These are phyloP conservation scores for Aspergillus sp. DNA, from an alignment of 2,329 filamentous ascomycete species.

Conservation along the genomic window DNA sequence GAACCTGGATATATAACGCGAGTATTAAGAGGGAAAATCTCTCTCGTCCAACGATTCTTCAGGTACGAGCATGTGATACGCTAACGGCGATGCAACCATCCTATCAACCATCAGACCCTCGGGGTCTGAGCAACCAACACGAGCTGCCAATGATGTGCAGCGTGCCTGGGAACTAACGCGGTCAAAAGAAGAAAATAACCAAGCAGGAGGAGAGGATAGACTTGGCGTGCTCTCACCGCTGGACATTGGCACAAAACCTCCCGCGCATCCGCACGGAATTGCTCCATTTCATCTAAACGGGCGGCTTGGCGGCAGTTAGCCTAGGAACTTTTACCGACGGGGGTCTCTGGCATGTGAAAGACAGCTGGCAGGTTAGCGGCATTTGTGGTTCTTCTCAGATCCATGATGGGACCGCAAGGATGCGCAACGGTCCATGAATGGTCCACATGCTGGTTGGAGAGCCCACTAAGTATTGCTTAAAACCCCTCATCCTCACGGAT, in stretches of 20 bases:
- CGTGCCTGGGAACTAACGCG: not conserved
- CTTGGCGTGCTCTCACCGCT: not conserved
- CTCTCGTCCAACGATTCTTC: too few species aligned
- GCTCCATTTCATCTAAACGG: too few species aligned
- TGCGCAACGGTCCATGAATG: slow-evolving; percentile 3
- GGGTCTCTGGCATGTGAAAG: slow-evolving; percentile 5
- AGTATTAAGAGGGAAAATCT: too few species aligned
- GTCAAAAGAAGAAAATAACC: not conserved
- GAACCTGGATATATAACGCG: too few species aligned
- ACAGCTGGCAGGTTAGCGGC: slow-evolving; percentile 1
- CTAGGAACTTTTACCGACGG: not conserved
- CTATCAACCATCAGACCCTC: slow-evolving; percentile 6
- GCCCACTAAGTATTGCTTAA: slow-evolving; percentile 8
- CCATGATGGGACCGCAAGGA: not conserved
- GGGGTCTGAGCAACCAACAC: not conserved
- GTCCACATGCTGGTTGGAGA: slow-evolving; percentile 1
- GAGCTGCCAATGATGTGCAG: not conserved
- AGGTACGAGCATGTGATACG: slow-evolving; percentile 16
- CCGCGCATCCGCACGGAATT: not conserved
- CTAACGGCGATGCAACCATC: slow-evolving; percentile 14
- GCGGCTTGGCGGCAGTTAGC: too few species aligned
- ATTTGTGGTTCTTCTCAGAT: slow-evolving; percentile 5
- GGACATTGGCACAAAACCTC: not conserved
- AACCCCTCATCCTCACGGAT: not conserved
- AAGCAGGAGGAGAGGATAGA: not conserved